Base-by-base conservation (phyloP, 805 yeast species). In the Candida ovalis region DNA sequence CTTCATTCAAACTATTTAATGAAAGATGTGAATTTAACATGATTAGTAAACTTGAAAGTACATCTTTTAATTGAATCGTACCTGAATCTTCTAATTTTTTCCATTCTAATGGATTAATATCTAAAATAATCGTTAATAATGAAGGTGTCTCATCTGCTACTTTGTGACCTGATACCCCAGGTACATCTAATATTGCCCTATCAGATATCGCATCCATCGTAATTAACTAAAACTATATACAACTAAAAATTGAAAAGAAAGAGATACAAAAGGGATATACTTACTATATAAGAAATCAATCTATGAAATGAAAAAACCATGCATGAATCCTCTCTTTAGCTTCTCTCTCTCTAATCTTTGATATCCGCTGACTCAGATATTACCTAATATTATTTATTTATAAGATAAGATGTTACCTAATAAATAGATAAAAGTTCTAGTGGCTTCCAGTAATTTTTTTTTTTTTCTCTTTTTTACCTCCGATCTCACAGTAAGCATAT, bases 1-100 rank as follows among this genome's bases (percentile, higher is more conserved):
- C 95, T 59, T 80, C 80, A 64, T 94, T 94, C 33, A 90, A 81
- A 56, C 86, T 87, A 65, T 88, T 88, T 44, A 88, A 73, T 0
- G 98, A 84, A 42, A 94, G 64, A 64, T 94, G 99, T 1, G 96
- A 90, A 64, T 94, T 94, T 44, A 91, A 64, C 59, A 86, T 82
- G 22, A 94, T 89, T 28, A 89, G 66, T 8, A 91, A 60, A 2
- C 91, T 72, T 52, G 85, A 77, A 6, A 86, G 65, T 7, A 85
- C 81, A 39, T 82, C 81, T 51, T 77, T 74, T 21, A 88, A 65
- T 39, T 80, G 60, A n/a, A 76, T 64, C 50, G 71, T 72, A 3
- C 48, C 49, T 3, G 47, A 44, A 40, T 75, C 76, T 69, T 70
- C 46, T 17, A 77, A 60, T 37, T 68, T 67, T 49, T 60, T 69